phyloP scores from a whole-genome alignment of 2,329 filamentous ascomycete genomes.

The Colletotrichum plurivorum region DNA sequence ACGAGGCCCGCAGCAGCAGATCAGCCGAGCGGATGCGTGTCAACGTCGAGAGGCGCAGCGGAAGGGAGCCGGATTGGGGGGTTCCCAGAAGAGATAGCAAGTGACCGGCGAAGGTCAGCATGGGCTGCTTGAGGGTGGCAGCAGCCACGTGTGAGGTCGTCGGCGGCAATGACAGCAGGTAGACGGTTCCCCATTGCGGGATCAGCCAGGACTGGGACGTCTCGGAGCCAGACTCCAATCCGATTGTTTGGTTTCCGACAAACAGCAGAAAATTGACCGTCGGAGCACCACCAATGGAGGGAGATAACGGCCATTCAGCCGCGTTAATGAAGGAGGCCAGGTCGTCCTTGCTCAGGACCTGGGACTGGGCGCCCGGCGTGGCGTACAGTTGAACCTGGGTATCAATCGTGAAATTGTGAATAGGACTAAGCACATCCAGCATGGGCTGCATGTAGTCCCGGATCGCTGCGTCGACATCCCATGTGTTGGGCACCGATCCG shows the following conservation, averaged over 20 bases:
- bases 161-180: conserved; percentile 66
- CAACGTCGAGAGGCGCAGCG: conserved; percentile 86
- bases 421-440: conserved; percentile 81
- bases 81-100: conserved; percentile 89
- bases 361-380: conserved; percentile 72
- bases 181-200: conserved; percentile 90
- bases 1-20: conserved; percentile 89
- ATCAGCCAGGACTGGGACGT: conserved; percentile 85
- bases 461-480: conserved; percentile 90
- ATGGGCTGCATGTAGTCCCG: conserved; percentile 86
- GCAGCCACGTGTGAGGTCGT: conserved; percentile 69
- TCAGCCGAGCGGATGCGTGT: conserved; percentile 88
- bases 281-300: conserved; percentile 91
- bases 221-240: conserved; percentile 57
- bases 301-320: conserved; percentile 96
- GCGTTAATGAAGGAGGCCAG: conserved; percentile 96
- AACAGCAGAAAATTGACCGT: conserved; percentile 98
- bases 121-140: conserved; percentile 80
- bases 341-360: conserved; percentile 84
- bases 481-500: conserved; percentile 82
- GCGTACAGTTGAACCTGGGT: conserved; percentile 97
- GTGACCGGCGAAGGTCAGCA: conserved; percentile 93
- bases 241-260: conserved; percentile 83
- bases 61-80: conserved; percentile 85
- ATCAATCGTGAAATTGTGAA: conserved; percentile 96